Conservation (phyloP, 2,329 filamentous ascomycete genomes). For the Diplodia corticola region DNA sequence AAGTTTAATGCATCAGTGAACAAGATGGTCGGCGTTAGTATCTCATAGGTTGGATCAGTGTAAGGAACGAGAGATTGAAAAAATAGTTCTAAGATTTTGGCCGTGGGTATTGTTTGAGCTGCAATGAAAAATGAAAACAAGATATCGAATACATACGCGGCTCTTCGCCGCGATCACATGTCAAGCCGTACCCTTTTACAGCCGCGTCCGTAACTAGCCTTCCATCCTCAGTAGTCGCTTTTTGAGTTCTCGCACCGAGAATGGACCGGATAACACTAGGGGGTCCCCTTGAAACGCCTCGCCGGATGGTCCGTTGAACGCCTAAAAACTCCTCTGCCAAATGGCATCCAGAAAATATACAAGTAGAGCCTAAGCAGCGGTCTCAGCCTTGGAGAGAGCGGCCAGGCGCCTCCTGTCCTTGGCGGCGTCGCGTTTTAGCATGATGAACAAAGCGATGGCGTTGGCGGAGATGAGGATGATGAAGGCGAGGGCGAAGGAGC, state of each 20-base stretch:
- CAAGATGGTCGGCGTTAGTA: background rate
- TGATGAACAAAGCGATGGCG: slow-evolving; percentile 1
- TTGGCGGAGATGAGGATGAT: background rate
- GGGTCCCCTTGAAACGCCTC: background rate
- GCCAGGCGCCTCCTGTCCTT: background rate
- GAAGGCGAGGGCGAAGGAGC: background rate
- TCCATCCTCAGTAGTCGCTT: background rate
- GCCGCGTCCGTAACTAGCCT: background rate
- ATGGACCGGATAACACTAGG: background rate
- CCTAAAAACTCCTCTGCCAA: background rate
- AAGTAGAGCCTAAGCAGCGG: background rate
- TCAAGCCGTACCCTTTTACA: background rate
- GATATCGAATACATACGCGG: background rate
- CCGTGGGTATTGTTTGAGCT: background rate
- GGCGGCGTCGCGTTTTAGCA: background rate
- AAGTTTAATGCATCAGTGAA: background rate
- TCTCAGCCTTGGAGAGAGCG: background rate
- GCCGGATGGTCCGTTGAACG: background rate
- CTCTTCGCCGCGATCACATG: background rate
- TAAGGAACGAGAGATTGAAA: background rate
- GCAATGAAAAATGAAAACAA: background rate
- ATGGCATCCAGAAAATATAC: no score
- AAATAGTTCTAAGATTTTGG: background rate
- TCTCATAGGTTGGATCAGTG: background rate
- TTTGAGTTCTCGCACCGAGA: background rate